Base-by-base conservation (phyloP, 176 grass and related monocot genomes). In the Phyllostachys edulis region DNA sequence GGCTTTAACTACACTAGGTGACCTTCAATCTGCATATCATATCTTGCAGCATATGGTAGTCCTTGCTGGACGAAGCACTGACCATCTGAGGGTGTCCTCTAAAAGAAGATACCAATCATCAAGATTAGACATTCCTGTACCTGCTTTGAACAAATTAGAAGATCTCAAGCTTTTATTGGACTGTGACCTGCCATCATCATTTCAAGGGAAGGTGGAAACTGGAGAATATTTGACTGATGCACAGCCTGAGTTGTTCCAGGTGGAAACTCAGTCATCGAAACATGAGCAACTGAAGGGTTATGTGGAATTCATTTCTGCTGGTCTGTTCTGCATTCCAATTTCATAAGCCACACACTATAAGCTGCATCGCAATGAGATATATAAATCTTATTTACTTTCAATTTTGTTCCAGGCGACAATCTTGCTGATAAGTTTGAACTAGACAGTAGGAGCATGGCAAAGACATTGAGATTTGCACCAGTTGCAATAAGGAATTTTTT, bases 71-170 rank as follows among this genome's bases (percentile, higher is more conserved):
- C 86, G 63, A 78, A 49, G 16, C 6, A 85, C 68, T 77, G 60
- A 85, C 20, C 63, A 76, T 85, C 34, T 92, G 61, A 92, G n/a
- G 78, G 17, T 85, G 63, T 93, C 95, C 72, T 12, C 41, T 90
- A 92, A 85, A 80, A 71, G 67, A 42, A 84, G 83, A 86, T 89
- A 75, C 26, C 89, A 27, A 38, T 85, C 87, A 70, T 84, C 83
- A 87, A 85, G 85, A 88, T 71, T 98, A 84, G 96, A 98, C 76
- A 93, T 98, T 90, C 91, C 93, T 88, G 73, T 98, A 80, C 93
- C 83, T 63, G 66, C 93, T 83, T 56, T 87, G 27, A 84, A 45
- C 65, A 81, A 85, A 51, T 85, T 80, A 72, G 79, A 87, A 15
- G 65, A 74, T 80, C 71, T 77, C 46, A 83, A 80, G 85, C 70